A percentile compares a stretch with the other conserved stretches of the same genome.
These are phyloP conservation scores for Eucalyptus tenuipes DNA, from an alignment of 345 rosid species.

Conservation along the genomic window DNA sequence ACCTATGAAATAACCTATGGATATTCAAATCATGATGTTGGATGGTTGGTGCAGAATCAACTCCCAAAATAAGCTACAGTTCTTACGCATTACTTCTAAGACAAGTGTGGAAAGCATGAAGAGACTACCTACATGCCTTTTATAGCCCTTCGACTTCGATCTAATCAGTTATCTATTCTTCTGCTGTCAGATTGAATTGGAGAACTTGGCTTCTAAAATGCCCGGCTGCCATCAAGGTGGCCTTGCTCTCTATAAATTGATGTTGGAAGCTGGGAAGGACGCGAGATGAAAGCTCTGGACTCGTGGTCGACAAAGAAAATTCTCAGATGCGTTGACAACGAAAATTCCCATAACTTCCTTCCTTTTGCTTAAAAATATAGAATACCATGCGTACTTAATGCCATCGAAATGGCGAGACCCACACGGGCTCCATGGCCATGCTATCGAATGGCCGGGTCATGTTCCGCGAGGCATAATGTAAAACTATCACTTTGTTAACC, in stretches of 20 bases:
- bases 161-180: background rate
- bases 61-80: background rate
- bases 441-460: background rate
- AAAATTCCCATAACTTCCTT: background rate
- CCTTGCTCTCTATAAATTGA: constrained; percentile 59
- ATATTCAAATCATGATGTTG: background rate
- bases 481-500: background rate
- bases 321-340: background rate
- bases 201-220: constrained; percentile 60
- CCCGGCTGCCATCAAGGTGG: constrained; percentile 98
- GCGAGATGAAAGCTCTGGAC: background rate
- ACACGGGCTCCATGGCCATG: background rate
- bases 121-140: background rate
- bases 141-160: background rate
- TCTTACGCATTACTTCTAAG: background rate
- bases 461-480: background rate
- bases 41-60: background rate
- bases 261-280: constrained; percentile 35
- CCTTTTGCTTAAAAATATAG: background rate
- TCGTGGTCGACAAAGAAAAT: background rate
- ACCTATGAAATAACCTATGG: background rate
- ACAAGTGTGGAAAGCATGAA: background rate
- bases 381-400: background rate
- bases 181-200: constrained; percentile 44
- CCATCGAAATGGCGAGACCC: background rate